Base-by-base conservation (phyloP, 768 basidiomycete genomes). In the Polyporus arcularius region DNA sequence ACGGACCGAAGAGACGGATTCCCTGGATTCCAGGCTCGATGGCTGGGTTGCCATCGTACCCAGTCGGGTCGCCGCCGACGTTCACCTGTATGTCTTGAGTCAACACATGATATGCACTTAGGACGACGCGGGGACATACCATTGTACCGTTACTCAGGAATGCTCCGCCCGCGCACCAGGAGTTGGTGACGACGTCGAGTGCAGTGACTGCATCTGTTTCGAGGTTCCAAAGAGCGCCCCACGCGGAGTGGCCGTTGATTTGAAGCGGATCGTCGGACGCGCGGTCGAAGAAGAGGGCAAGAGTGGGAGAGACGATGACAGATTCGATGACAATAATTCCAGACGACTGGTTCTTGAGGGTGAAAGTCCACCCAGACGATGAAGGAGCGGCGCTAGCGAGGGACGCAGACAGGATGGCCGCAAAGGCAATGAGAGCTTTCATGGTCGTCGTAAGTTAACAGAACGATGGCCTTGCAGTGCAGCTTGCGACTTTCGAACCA, bases 311-410 rank as follows among this genome's bases (percentile, higher is more conserved):
- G 61, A 92, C 78, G 55, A 92, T 73, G 9, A 78, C 76, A 55
- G 92, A 69, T 69, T 92, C 89, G 87, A 92, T 91, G 3, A 90
- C 91, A 60, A 84, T 76, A 28, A 92, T 87, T 12, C 90, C 90
- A 6, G 89, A 90, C 11, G 82, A 78, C 12, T 89, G 89, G 53
- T 80, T 76, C 70, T 89, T 85, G 43, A 70, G 52, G 46, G 60
- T 41, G 38, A 67, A 67, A 1, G 38, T 52, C 65, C 65, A 67
- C 35, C 54, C 50, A 4, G 62, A 54, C 4, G 63, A 57, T 0
- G 61, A 32, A 4, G 65, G 61, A 26, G 45, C 65, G 4, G 61
- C 45, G 8, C 5, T 12, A 2, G 47, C 40, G 1, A 43, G 4
- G 2, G 45, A 15, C 15, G 31, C n/a, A n/a, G n/a, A n/a, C n/a